A percentile compares a stretch with the other conserved stretches of the same genome.
These are phyloP conservation scores for Trichoderma endophyticum DNA, from an alignment of 2,329 filamentous ascomycete genomes.

Conservation along the genomic window DNA sequence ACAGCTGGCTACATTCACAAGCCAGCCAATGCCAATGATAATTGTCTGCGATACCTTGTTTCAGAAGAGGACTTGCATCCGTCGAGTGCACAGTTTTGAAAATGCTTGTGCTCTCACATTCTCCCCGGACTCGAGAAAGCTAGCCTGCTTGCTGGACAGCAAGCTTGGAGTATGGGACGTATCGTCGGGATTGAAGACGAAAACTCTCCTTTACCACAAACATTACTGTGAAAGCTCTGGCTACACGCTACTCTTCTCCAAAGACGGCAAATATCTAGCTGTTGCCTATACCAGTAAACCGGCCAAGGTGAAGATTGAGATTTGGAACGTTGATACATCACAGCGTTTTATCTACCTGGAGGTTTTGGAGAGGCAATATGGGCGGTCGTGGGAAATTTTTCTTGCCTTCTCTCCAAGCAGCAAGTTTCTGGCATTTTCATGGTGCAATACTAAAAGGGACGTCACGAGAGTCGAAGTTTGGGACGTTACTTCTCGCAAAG, in stretches of 20 bases:
- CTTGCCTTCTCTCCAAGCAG: neutral
- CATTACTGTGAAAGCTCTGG: rapidly evolving
- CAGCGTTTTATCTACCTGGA: neutral
- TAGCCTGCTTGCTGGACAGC: neutral
- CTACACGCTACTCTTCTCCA: neutral
- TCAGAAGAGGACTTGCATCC: neutral
- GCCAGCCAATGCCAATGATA: neutral
- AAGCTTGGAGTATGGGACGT: neutral
- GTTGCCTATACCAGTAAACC: neutral
- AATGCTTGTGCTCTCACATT: rapidly evolving
- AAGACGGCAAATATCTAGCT: neutral
- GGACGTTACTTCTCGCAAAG: neutral
- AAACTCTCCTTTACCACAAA: neutral
- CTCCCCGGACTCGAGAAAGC: neutral
- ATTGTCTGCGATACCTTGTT: neutral
- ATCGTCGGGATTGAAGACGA: neutral
- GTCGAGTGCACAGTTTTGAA: neutral
- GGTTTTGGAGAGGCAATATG: too few species aligned
- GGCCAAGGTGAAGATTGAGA: neutral
- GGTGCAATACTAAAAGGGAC: neutral
- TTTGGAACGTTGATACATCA: neutral
- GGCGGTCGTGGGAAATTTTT: rapidly evolving
- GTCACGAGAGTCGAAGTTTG: neutral
- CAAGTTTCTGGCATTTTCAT: neutral
- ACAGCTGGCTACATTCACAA: neutral